Percentiles rank a stretch among this genome's conserved stretches.
These are phyloP conservation scores for Posidonia oceanica DNA, from an alignment of 116 monocot genomes.

Conservation along the genomic window DNA sequence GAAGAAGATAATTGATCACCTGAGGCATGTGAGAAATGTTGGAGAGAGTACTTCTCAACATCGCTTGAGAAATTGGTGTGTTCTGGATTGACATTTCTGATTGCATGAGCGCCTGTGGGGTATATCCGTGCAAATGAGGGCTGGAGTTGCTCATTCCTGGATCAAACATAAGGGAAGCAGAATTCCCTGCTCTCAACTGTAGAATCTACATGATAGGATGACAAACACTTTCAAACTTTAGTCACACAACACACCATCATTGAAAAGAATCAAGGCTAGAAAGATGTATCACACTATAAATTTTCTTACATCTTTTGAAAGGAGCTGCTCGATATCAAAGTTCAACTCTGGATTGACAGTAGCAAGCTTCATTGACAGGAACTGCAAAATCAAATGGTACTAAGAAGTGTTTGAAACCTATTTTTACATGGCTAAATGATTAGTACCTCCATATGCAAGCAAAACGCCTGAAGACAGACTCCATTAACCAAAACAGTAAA, in stretches of 20 bases:
- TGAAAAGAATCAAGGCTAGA: not conserved
- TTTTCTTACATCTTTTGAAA: slow-evolving; percentile 60
- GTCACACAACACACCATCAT: no score
- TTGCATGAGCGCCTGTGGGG: slow-evolving; percentile 16
- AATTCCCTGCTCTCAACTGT: slow-evolving; percentile 19
- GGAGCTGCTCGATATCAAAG: slow-evolving; percentile 53
- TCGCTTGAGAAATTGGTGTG: slow-evolving; percentile 19
- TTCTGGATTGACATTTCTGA: slow-evolving; percentile 20
- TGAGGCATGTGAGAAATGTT: slow-evolving; percentile 30
- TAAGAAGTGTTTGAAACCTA: no score
- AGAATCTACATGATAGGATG: slow-evolving; percentile 11
- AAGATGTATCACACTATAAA: not conserved
- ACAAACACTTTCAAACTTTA: no score
- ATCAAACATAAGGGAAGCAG: slow-evolving; percentile 13
- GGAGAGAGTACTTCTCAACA: slow-evolving; percentile 11
- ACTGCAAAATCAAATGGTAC: slow-evolving; percentile 31
- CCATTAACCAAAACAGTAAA: not conserved
- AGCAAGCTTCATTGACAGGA: slow-evolving; percentile 90
- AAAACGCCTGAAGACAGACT: not conserved
- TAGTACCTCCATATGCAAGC: not conserved
- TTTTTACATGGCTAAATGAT: no score
- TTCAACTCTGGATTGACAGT: slow-evolving; percentile 57
- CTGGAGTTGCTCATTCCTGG: slow-evolving; percentile 20
- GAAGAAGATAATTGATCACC: slow-evolving; percentile 13
- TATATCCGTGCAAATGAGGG: slow-evolving; percentile 23